Percentiles rank a stretch among this genome's conserved stretches.
Conservation (phyloP, 352 stramenopile species). For the Achlya hypogyna region DNA sequence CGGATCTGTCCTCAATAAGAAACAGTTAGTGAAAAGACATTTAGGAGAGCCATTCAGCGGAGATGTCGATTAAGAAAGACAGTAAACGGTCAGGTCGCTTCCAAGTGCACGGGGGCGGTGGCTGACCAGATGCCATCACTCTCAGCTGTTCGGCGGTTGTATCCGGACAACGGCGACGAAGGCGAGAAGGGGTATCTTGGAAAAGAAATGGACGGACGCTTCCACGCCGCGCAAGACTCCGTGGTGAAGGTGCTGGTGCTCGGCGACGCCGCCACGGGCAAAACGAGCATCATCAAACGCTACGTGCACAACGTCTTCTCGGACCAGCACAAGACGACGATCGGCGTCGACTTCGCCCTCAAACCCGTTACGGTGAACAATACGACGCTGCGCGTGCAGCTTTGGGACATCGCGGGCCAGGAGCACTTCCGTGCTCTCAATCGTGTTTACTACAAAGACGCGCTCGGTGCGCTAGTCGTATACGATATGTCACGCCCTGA, state of each 20-base stretch:
- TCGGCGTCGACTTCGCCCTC: constrained; percentile 89
- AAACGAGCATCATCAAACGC: constrained; percentile 90
- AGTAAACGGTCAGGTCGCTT: too few species aligned
- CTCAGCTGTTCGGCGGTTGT: background rate
- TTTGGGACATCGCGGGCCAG: constrained; percentile 92
- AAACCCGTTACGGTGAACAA: constrained; percentile 82
- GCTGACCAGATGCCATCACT: background rate
- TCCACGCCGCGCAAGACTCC: constrained; percentile 73
- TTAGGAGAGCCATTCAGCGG: too few species aligned
- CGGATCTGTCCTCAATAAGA: too few species aligned
- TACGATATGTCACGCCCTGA: constrained; percentile 89
- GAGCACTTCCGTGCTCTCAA: constrained; percentile 92
- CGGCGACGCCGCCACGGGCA: constrained; percentile 84
- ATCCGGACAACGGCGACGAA: background rate
- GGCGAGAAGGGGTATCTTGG: constrained; percentile 1
- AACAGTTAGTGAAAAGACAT: too few species aligned
- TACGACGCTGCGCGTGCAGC: constrained; percentile 84
- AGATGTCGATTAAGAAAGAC: too few species aligned
- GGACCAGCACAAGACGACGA: constrained; percentile 88
- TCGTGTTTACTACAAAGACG: constrained; percentile 91
- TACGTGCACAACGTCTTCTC: constrained; percentile 88
- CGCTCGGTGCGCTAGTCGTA: constrained; percentile 83
- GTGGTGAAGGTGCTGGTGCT: constrained; percentile 90
- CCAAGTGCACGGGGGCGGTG: background rate
- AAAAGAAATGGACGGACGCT: constrained; percentile 46